These are phyloP conservation scores for Alternaria panax DNA, from an alignment of 2,329 filamentous ascomycete species.

Conservation along the genomic window DNA sequence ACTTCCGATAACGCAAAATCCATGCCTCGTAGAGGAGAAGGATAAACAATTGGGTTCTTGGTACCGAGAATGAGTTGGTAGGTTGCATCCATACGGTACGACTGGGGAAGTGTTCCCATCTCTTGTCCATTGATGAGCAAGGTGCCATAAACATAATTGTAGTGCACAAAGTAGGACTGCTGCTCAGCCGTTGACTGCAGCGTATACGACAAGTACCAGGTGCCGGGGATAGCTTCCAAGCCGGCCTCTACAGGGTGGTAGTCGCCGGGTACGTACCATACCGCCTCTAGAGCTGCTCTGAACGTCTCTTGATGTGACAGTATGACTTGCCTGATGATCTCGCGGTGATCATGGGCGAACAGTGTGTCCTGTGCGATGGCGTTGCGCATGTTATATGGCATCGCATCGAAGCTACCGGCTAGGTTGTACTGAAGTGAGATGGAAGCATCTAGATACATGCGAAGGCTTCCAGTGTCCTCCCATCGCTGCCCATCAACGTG, in stretches of 20 bases:
- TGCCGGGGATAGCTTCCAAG: conserved; percentile 12
- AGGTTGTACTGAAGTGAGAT: conserved; percentile 59
- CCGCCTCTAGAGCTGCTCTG: conserved; percentile 44
- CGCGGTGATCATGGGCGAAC: conserved; percentile 50
- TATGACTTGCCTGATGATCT: conserved; percentile 49
- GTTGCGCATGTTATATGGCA: conserved; percentile 48
- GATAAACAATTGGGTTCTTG: conserved; percentile 59
- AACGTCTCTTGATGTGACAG: conserved; percentile 37
- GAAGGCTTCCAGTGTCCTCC: conserved; percentile 17
- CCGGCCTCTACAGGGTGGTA: conserved; percentile 14
- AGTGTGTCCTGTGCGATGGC: conserved; percentile 59
- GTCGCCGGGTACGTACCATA: conserved; percentile 54
- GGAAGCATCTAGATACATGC: conserved; percentile 50
- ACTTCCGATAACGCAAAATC: conserved; percentile 50
- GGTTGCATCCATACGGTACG: conserved; percentile 55
- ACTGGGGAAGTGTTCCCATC: conserved; percentile 61
- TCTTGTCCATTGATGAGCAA: conserved; percentile 59
- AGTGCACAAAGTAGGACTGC: conserved; percentile 44
- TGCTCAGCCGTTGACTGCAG: conserved; percentile 37
- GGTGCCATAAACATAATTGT: conserved; percentile 57
- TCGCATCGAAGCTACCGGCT: conserved; percentile 44
- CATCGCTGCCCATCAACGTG: conserved; percentile 19
- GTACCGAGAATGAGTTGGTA: conserved; percentile 63
- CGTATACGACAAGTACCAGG: conserved; percentile 46
- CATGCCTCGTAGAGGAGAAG: conserved; percentile 63